A percentile compares a stretch with the other conserved stretches of the same genome.
Evolutionary conservation across 768 basidiomycete genomes (phyloP).

Genomic region (Lanmaoa pseudosensibilis): DNA sequence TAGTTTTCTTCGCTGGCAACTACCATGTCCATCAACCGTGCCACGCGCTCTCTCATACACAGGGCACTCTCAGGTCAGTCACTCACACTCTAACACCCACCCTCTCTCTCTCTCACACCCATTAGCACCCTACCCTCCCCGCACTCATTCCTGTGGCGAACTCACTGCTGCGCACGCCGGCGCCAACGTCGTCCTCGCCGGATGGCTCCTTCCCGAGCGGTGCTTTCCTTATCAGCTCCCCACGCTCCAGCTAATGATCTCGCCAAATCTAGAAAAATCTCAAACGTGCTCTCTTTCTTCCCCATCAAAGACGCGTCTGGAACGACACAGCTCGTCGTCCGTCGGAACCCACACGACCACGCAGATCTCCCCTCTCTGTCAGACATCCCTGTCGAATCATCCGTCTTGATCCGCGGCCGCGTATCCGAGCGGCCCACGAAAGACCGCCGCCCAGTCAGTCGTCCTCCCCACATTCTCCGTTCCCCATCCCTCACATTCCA

Average conservation of each 20-base stretch:
- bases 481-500: constrained; percentile 7
- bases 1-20: background rate
- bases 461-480: background rate
- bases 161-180: constrained; percentile 55
- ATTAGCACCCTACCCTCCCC: constrained; percentile 55
- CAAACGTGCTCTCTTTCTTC: constrained; percentile 77
- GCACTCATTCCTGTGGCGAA: constrained; percentile 63
- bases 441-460: constrained; percentile 62
- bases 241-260: constrained; percentile 35
- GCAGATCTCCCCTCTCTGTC: constrained; percentile 46
- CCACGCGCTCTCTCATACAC: background rate
- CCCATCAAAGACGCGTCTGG: constrained; percentile 79
- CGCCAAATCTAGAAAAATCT: constrained; percentile 56
- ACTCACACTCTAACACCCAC: background rate
- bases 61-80: background rate
- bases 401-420: constrained; percentile 70
- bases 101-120: too few relatives aligned
- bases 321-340: constrained; percentile 73
- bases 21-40: constrained; percentile 1
- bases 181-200: constrained; percentile 65
- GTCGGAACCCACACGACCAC: constrained; percentile 38
- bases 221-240: constrained; percentile 41
- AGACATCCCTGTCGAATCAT: constrained; percentile 72
- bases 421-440: constrained; percentile 63
- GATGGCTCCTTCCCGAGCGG: constrained; percentile 84